These are phyloP conservation scores for Saccharata proteae DNA, from an alignment of 2,329 filamentous ascomycete genomes.

Conservation along the genomic window DNA sequence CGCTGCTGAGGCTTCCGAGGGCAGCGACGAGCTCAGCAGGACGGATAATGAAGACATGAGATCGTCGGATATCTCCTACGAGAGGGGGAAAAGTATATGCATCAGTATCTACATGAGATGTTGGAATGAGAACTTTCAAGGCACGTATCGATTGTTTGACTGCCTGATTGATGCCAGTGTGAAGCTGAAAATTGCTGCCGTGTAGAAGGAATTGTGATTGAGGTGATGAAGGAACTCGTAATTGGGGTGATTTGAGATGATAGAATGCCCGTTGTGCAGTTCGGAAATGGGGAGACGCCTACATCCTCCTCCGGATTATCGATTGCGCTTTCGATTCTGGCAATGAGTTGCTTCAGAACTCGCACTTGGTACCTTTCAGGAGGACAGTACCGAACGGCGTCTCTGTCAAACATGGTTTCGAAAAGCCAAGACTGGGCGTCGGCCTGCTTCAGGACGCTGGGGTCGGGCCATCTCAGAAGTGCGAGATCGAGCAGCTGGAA, in stretches of 20 bases:
- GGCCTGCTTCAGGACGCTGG: slow-evolving; percentile 44
- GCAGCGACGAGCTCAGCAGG: slow-evolving; percentile 51
- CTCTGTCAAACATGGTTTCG: slow-evolving; percentile 51
- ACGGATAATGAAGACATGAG: slow-evolving; percentile 58
- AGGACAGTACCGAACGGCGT: slow-evolving; percentile 44
- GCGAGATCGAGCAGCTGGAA: slow-evolving; percentile 58
- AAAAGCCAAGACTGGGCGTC: slow-evolving; percentile 57
- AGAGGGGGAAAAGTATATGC: slow-evolving; percentile 12
- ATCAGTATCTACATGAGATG: slow-evolving; percentile 10
- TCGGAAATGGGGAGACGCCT: slow-evolving; percentile 32
- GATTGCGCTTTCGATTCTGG: slow-evolving; percentile 60
- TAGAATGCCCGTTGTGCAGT: not conserved
- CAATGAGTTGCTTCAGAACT: slow-evolving; percentile 61
- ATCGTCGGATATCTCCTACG: slow-evolving; percentile 70
- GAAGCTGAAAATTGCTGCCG: not conserved
- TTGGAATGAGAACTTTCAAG: too few species aligned
- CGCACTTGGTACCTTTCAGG: slow-evolving; percentile 58
- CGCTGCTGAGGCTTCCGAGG: slow-evolving; percentile 51
- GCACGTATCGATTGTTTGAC: not conserved
- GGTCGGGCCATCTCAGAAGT: slow-evolving; percentile 51
- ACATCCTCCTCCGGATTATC: slow-evolving; percentile 80
- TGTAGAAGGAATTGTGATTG: not conserved
- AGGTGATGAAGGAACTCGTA: not conserved
- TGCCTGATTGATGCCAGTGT: not conserved
- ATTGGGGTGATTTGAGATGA: too few species aligned